phyloP scores from a whole-genome alignment of 2,329 filamentous ascomycete species.

The Cladosporium sp. region DNA sequence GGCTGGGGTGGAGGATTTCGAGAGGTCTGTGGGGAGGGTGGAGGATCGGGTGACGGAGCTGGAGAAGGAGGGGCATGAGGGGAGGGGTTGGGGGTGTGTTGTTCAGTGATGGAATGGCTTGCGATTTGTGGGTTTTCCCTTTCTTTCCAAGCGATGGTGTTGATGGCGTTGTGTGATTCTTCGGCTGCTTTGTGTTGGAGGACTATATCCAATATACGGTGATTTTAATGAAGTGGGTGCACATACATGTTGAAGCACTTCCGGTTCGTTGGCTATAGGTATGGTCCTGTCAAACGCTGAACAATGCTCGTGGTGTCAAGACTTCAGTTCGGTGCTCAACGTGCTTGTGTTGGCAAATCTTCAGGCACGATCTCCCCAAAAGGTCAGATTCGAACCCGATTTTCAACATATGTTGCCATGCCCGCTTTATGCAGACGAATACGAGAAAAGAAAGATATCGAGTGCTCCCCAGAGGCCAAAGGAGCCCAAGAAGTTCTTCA shows the following conservation, averaged over 20 bases:
- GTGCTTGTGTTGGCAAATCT: too few relatives aligned
- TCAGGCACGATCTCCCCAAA: too few relatives aligned
- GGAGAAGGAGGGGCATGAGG: slow-evolving; percentile 58
- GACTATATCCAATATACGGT: neutral
- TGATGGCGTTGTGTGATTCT: neutral
- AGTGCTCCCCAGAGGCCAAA: neutral
- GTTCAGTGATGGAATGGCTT: slow-evolving; percentile 18
- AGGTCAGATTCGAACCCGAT: too few relatives aligned
- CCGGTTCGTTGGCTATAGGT: too few relatives aligned
- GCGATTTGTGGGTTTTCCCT: neutral
- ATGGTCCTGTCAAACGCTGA: too few relatives aligned
- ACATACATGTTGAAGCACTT: neutral
- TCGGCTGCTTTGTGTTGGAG: neutral
- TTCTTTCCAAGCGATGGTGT: neutral
- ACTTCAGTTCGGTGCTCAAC: too few relatives aligned
- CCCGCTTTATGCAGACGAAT: neutral
- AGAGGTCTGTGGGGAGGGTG: slow-evolving; percentile 64
- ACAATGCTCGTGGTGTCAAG: too few relatives aligned
- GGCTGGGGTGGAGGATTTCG: slow-evolving; percentile 76
- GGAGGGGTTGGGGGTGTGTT: slow-evolving; percentile 30
- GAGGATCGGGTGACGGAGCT: slow-evolving; percentile 50
- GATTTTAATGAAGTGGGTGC: neutral
- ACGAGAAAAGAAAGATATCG: neutral
- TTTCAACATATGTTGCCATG: too few relatives aligned
- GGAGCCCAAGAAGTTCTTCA: neutral